phyloP scores from a whole-genome alignment of 257 asterid genomes.

The Ballota nigra region DNA sequence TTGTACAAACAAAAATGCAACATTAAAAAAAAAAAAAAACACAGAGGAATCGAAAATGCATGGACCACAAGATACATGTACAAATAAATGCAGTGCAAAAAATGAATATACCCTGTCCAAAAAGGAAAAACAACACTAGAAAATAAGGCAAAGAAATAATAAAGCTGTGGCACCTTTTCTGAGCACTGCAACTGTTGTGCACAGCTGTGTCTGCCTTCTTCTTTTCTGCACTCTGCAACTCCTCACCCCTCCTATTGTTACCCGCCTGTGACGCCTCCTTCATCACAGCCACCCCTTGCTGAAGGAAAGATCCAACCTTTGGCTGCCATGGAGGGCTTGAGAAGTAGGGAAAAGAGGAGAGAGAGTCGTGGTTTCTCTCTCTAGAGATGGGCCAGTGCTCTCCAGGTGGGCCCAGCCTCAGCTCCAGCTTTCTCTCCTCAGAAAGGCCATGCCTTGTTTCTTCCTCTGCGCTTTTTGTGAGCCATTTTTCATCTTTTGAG shows the following conservation, averaged over 20 bases:
- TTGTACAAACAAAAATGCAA: conserved; percentile 3
- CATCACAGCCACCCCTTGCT: conserved; percentile 37
- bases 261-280: conserved; percentile 68
- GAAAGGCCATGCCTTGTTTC: conserved; percentile 28
- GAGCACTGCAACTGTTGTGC: conserved; percentile 56
- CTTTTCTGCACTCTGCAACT: conserved; percentile 42
- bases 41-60: conserved; percentile 18
- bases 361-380: conserved; percentile 18
- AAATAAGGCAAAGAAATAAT: conserved; percentile 17
- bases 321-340: conserved; percentile 38
- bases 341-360: conserved; percentile 30
- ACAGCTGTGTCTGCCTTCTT: conserved; percentile 73
- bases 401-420: conserved; percentile 87
- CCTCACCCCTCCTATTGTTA: conserved; percentile 35
- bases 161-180: conserved; percentile 71
- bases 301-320: conserved; percentile 29
- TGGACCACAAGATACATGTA: conserved; percentile 51
- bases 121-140: conserved; percentile 27
- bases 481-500: conserved; percentile 36
- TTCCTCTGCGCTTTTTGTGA: conserved; percentile 36
- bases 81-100: conserved; percentile 33
- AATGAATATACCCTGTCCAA: conserved; percentile 58
- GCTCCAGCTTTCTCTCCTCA: conserved; percentile 78
- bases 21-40: background rate
- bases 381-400: conserved; percentile 42